Evolutionary conservation across 495 filamentous ascomycete genomes (phyloP).

Genomic region (Xylaria flabelliformis): DNA sequence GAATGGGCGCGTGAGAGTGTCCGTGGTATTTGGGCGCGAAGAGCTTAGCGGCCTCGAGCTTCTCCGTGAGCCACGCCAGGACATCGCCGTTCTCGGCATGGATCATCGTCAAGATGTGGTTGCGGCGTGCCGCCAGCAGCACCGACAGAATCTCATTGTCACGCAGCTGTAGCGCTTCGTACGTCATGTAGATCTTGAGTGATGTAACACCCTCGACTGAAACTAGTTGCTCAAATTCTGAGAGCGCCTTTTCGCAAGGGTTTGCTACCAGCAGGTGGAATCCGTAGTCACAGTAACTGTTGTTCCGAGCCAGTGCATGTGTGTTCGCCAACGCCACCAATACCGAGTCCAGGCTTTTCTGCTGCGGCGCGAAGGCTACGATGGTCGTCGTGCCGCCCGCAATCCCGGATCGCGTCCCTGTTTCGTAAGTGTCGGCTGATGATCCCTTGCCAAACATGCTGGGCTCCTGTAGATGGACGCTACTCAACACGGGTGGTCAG

Average conservation of each 20-base stretch:
- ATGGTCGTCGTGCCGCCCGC: constrained; percentile 67
- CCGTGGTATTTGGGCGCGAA: constrained; percentile 64
- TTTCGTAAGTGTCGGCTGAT: constrained; percentile 59
- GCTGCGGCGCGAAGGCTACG: constrained; percentile 64
- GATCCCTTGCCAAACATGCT: constrained; percentile 56
- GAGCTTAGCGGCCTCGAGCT: constrained; percentile 50
- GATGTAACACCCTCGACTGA: constrained; percentile 58
- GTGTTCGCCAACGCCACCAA: constrained; percentile 54
- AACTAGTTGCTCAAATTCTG: constrained; percentile 51
- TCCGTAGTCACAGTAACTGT: constrained; percentile 65
- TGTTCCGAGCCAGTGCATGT: constrained; percentile 51
- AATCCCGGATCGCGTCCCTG: constrained; percentile 63
- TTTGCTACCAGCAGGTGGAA: constrained; percentile 66
- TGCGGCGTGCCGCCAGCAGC: constrained; percentile 53
- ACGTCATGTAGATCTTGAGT: constrained; percentile 71
- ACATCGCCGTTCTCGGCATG: constrained; percentile 67
- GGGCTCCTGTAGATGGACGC: constrained; percentile 52
- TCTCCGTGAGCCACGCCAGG: constrained; percentile 56
- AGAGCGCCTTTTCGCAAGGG: constrained; percentile 51
- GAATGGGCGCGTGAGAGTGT: constrained; percentile 58
- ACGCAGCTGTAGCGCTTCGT: constrained; percentile 60
- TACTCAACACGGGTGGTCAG: background rate
- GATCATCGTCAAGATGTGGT: constrained; percentile 64
- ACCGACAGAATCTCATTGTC: constrained; percentile 64
- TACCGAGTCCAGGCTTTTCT: constrained; percentile 55